Evolutionary conservation across 2,329 filamentous ascomycete species (phyloP).

Genomic region (Dactylellina haptotyla): DNA sequence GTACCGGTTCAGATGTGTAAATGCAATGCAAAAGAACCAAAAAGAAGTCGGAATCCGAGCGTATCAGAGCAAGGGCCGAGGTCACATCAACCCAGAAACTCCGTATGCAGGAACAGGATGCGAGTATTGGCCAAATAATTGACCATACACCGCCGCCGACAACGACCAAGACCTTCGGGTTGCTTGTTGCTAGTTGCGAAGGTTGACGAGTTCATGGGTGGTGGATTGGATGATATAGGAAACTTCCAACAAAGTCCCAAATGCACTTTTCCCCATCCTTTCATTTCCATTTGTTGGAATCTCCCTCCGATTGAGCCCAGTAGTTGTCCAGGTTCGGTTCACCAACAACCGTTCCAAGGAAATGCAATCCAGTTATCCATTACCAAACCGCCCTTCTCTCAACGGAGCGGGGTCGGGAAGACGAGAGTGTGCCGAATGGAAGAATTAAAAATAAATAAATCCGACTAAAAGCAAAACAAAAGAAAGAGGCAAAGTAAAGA

Average conservation of each 20-base stretch:
- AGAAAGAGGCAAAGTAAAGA: no score
- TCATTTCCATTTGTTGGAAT: background rate
- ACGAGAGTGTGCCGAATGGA: conserved; percentile 9
- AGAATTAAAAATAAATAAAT: conserved; percentile 9
- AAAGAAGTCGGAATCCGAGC: background rate
- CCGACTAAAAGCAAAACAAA: no score
- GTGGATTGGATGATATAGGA: background rate
- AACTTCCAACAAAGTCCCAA: background rate
- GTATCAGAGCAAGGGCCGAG: background rate
- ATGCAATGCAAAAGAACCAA: no score
- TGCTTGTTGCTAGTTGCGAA: background rate
- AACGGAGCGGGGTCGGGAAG: background rate
- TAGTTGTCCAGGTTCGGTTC: conserved; percentile 13
- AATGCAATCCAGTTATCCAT: conserved; percentile 11
- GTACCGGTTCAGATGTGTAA: no score
- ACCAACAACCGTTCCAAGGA: conserved; percentile 6
- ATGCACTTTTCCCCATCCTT: background rate
- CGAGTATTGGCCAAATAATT: background rate
- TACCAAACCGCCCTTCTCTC: conserved; percentile 5
- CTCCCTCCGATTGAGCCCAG: conserved; percentile 9
- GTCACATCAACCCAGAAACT: background rate
- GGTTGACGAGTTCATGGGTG: background rate
- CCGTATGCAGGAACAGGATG: background rate
- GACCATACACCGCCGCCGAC: background rate
- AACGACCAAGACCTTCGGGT: background rate